Base-by-base conservation (phyloP, 2,329 filamentous ascomycete species). In the Nemania sp. region DNA sequence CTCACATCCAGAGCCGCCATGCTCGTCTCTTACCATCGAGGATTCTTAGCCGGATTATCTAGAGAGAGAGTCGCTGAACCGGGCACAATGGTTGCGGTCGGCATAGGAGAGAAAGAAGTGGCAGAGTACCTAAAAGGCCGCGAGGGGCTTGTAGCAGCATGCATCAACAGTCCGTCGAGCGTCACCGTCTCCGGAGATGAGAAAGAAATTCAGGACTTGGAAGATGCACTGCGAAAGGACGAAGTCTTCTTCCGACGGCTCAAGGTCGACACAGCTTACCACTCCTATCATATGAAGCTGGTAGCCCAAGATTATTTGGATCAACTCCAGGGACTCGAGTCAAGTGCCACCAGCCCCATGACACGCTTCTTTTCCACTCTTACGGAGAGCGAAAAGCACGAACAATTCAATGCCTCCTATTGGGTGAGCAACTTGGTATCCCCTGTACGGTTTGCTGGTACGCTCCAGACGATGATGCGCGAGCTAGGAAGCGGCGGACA, bases 31-130 rank as follows among this genome's bases (percentile, higher is more conserved):
- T 67, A 64, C 31, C 49, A 59, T 22, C 60, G 66, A 2, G 66
- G 66, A 0, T 51, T 14, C n/a, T 28, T 50, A 1, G 52, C 15
- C 5, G 14, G n/a, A 14, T 20, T n/a, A 6, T 54, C 1, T 39
- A 19, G 4, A 34, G 37, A 19, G 5, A 30, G 2, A 19, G n/a
- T 14, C n/a, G 0, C 7, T 28, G 12, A 19, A 0, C 6, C 36
- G 1, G 65, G 66, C 0, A 55, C 49, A 5, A 68, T 68, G 66
- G 17, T 63, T 1, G 65, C 61, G 1, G 62, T 49, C 0, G 62
- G 61, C 0, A 14, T 30, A 8, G 23, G 40, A 6, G 17, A 9
- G 36, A 11, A 17, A 11, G 15, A n/a, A 34, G 31, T 34, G 15
- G 15, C 8, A 34, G 8, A 8, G 31, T 34, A 12, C n/a, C 31